Conservation (phyloP, 805 yeast genomes). For the Clavispora asparagi region DNA sequence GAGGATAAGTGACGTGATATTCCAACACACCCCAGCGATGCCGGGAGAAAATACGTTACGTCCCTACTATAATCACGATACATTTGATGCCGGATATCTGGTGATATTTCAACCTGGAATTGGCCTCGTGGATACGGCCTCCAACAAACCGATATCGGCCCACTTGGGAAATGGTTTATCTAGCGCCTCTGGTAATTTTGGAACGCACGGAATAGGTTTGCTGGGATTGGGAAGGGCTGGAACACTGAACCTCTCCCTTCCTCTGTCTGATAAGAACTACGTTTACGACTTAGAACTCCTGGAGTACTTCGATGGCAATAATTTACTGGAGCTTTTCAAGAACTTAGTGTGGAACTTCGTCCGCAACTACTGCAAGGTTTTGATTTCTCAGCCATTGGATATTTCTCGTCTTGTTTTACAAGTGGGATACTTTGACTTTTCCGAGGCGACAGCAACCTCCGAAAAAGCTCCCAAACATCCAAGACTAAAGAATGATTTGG, state of each 20-base stretch:
- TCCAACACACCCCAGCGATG: slow-evolving; percentile 5
- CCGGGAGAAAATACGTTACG: slow-evolving; percentile 33
- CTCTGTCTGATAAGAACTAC: slow-evolving; percentile 33
- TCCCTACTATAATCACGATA: slow-evolving; percentile 68
- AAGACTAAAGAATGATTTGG: not conserved
- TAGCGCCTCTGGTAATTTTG: slow-evolving; percentile 5
- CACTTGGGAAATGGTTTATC: slow-evolving; percentile 16
- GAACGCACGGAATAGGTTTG: slow-evolving; percentile 5
- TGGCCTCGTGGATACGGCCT: slow-evolving; percentile 50
- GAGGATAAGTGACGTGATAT: not conserved
- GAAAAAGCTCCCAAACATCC: not conserved
- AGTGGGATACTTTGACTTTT: slow-evolving; percentile 56
- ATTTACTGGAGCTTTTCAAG: slow-evolving; percentile 51
- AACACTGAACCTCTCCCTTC: slow-evolving; percentile 5
- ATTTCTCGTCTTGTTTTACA: slow-evolving; percentile 74
- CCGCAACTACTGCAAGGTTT: slow-evolving; percentile 62
- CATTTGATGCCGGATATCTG: slow-evolving; percentile 60
- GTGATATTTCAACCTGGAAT: slow-evolving; percentile 57
- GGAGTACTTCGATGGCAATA: slow-evolving; percentile 59
- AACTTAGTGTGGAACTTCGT: slow-evolving; percentile 58
- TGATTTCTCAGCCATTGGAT: slow-evolving; percentile 85
- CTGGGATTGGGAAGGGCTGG: slow-evolving; percentile 2
- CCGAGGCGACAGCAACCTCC: not conserved
- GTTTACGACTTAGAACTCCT: slow-evolving; percentile 56
- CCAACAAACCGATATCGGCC: slow-evolving; percentile 30